Base-by-base conservation (phyloP, 164 flowering plant genomes). In the Cinnamomum micranthum region DNA sequence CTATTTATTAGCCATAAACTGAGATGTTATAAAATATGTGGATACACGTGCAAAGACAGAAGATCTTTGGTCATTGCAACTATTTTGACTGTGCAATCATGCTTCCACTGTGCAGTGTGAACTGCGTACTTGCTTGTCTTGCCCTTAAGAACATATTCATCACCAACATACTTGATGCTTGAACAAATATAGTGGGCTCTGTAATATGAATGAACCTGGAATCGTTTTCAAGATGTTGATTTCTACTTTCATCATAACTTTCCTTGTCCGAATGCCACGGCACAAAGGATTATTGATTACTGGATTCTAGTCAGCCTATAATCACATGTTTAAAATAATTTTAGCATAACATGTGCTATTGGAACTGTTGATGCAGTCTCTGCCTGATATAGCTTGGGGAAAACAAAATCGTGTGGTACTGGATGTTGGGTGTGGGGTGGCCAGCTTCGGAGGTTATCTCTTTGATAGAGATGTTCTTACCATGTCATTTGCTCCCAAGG, bases 381-480 rank as follows among this genome's bases (percentile, higher is more conserved):
- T 86, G 47, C 87, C 92, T 72, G 94, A 88, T 72, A 81, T 95
- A 71, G 94, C 94, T 17, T 95, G 99, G 99, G 99, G 98, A 47
- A 93, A 88, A 80, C 91, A 81, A 28, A 76, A 88, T 12, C 95
- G 99, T 76, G 94, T 92, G 20, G 77, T 96, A 72, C 82, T 96
- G 84, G 98, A 96, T 84, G 97, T 96, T 80, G 99, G 99, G 65
- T 96, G 99, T 85, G 99, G 99, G 28, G 99, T 96, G 71, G 99
- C 99, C 59, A 96, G 99, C 85, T 92, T 96, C 84, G 99, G 99
- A 28, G 99, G 99, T 24, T 96, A 74, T 84, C 95, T 96, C 74
- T 96, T 94, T 84, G 99, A 96, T 22, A 90, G 87, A 81, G 91
- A 89, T 78, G 97, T 88, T 24, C 86, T 96, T 25, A 75, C 97